phyloP scores from a whole-genome alignment of 371 early-diverging fungal genomes.

The Syncephalastrum contaminatum region DNA sequence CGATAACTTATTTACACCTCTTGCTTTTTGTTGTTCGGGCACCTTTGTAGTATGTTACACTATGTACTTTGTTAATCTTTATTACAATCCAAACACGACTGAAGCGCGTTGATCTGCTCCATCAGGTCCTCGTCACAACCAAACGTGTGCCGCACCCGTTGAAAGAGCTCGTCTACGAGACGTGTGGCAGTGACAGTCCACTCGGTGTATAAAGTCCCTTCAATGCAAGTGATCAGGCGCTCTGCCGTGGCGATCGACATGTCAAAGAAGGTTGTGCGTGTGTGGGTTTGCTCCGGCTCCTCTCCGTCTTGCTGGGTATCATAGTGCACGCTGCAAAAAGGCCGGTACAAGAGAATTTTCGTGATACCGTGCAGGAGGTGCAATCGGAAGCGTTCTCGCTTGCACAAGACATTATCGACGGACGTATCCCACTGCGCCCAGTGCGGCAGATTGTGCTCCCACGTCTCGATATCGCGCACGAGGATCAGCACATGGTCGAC shows the following conservation, averaged over 20 bases:
- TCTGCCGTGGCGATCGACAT: conserved; percentile 32
- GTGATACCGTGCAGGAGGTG: conserved; percentile 37
- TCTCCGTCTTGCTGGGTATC: conserved; percentile 4
- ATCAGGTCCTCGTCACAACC: conserved; percentile 35
- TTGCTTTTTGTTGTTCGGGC: background rate
- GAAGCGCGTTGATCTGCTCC: conserved; percentile 4
- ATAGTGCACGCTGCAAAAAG: conserved; percentile 20
- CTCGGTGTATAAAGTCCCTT: conserved; percentile 2
- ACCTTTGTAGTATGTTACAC: background rate
- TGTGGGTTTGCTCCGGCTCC: conserved; percentile 36
- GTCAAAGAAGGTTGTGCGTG: conserved; percentile 44
- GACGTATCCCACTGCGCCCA: conserved; percentile 29
- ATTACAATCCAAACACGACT: background rate
- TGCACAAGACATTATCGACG: background rate
- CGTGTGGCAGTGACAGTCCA: conserved; percentile 20
- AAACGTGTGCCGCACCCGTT: conserved; percentile 26
- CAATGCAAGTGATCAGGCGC: conserved; percentile 21
- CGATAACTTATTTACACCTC: background rate
- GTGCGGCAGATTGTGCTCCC: conserved; percentile 33
- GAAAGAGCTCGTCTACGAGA: conserved; percentile 29
- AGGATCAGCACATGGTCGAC: conserved; percentile 44
- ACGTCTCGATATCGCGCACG: conserved; percentile 38
- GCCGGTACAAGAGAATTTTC: conserved; percentile 40
- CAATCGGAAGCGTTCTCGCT: conserved; percentile 18
- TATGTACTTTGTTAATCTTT: conserved; percentile 2